Conservation (phyloP, 352 stramenopile species). For the Phytophthora vignae region DNA sequence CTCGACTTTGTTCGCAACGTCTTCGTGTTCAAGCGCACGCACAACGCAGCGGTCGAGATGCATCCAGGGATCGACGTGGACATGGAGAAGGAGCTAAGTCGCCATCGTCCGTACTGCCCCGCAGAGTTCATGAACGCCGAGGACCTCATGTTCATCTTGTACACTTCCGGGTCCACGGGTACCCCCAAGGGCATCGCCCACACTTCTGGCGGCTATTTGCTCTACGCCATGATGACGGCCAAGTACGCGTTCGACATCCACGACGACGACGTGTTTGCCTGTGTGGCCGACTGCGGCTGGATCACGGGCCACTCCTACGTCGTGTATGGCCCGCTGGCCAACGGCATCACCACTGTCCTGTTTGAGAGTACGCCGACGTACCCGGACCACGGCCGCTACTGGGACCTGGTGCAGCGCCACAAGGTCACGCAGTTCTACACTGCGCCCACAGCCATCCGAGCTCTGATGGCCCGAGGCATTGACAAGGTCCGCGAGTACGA, state of each 20-base stretch:
- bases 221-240: slow-evolving; percentile 94
- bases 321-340: slow-evolving; percentile 96
- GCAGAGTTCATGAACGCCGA: slow-evolving; percentile 95
- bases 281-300: slow-evolving; percentile 95
- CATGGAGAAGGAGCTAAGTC: slow-evolving; percentile 90
- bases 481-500: slow-evolving; percentile 95
- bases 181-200: slow-evolving; percentile 22
- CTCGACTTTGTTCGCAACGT: slow-evolving; percentile 92
- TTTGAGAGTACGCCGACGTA: slow-evolving; percentile 98
- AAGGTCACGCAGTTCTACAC: slow-evolving; percentile 27
- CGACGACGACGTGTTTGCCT: slow-evolving; percentile 94
- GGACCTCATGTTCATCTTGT: slow-evolving; percentile 31
- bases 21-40: slow-evolving; percentile 69
- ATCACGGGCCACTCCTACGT: slow-evolving; percentile 97
- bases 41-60: slow-evolving; percentile 66
- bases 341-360: slow-evolving; percentile 96
- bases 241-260: slow-evolving; percentile 94
- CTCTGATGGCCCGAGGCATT: slow-evolving; percentile 96
- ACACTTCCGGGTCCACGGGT: slow-evolving; percentile 25
- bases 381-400: slow-evolving; percentile 94
- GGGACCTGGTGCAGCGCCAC: slow-evolving; percentile 88
- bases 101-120: slow-evolving; percentile 93
- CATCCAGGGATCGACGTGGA: slow-evolving; percentile 89
- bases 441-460: slow-evolving; percentile 31
- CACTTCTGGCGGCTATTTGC: slow-evolving; percentile 93